A percentile compares a stretch with the other conserved stretches of the same genome.
phyloP scores from a whole-genome alignment of 139 green algal genomes.

The Chlorella sp. region DNA sequence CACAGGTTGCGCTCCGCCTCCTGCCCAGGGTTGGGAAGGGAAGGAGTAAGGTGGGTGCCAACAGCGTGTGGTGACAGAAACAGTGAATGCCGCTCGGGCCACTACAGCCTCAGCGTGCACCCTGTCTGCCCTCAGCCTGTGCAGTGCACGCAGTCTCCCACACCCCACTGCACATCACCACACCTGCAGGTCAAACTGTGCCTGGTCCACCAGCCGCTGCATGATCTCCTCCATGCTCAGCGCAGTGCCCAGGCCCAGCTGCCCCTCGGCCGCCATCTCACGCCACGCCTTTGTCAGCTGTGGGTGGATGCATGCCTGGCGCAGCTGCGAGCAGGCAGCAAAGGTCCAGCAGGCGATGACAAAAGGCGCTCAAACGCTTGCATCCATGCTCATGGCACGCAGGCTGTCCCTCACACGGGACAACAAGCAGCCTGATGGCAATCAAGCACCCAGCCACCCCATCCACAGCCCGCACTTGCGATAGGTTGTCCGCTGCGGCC shows the following conservation, averaged over 20 bases:
- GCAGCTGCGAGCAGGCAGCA: slow-evolving; percentile 71
- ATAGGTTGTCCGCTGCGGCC: slow-evolving; percentile 20
- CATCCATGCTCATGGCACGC: too few species aligned
- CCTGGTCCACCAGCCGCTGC: slow-evolving; percentile 59
- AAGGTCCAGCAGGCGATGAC: neutral
- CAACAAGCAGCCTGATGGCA: too few species aligned
- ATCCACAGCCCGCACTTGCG: neutral
- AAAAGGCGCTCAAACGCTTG: too few species aligned
- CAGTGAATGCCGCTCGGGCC: too few species aligned
- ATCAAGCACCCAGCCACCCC: too few species aligned
- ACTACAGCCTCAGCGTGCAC: too few species aligned
- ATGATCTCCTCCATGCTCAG: slow-evolving; percentile 73
- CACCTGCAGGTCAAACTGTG: slow-evolving; percentile 52
- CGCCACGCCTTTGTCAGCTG: slow-evolving; percentile 75
- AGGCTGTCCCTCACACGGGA: too few species aligned
- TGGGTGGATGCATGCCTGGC: slow-evolving; percentile 79
- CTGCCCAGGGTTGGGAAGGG: slow-evolving; percentile 48
- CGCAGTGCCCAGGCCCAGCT: slow-evolving; percentile 51
- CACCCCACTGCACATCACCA: neutral
- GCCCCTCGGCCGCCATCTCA: slow-evolving; percentile 45
- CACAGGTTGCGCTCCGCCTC: slow-evolving; percentile 72
- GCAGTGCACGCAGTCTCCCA: too few species aligned
- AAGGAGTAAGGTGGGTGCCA: too few species aligned
- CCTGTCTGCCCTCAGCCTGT: too few species aligned
- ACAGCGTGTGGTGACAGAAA: too few species aligned